Conservation (phyloP, 768 basidiomycete species). For the Suillus tomentosus region DNA sequence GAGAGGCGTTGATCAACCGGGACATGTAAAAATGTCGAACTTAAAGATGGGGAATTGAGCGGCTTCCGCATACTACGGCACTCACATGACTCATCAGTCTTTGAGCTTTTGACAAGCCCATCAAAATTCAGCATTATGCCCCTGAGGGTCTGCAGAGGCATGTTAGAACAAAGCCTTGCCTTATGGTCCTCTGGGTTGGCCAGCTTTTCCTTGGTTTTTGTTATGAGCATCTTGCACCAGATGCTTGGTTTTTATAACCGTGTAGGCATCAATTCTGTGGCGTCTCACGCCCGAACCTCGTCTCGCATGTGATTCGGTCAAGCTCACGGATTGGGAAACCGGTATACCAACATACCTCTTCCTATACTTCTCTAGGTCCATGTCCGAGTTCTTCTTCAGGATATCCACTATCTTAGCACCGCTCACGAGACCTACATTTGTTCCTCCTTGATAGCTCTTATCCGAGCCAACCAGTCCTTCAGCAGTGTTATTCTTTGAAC, state of each 20-base stretch:
- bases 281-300: not conserved
- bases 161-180: conserved; percentile 19
- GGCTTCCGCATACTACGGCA: not conserved
- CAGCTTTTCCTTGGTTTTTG: conserved; percentile 31
- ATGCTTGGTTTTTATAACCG: conserved; percentile 31
- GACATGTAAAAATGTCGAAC: conserved; percentile 22
- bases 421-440: conserved; percentile 35
- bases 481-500: conserved; percentile 35
- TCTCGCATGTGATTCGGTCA: conserved; percentile 27
- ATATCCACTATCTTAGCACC: conserved; percentile 36
- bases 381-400: conserved; percentile 35
- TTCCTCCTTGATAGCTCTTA: conserved; percentile 30
- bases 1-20: conserved; percentile 26
- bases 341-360: conserved; percentile 22
- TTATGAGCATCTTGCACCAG: conserved; percentile 34
- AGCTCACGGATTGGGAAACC: not conserved
- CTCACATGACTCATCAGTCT: conserved; percentile 38
- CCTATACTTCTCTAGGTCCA: conserved; percentile 31
- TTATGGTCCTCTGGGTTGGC: conserved; percentile 34
- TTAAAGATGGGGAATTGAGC: not conserved
- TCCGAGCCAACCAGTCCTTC: conserved; percentile 35
- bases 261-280: not conserved
- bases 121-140: not conserved
- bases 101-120: conserved; percentile 23
- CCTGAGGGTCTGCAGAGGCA: no score